Base-by-base conservation (phyloP, 768 basidiomycete species). In the Boletus tomentosulus region DNA sequence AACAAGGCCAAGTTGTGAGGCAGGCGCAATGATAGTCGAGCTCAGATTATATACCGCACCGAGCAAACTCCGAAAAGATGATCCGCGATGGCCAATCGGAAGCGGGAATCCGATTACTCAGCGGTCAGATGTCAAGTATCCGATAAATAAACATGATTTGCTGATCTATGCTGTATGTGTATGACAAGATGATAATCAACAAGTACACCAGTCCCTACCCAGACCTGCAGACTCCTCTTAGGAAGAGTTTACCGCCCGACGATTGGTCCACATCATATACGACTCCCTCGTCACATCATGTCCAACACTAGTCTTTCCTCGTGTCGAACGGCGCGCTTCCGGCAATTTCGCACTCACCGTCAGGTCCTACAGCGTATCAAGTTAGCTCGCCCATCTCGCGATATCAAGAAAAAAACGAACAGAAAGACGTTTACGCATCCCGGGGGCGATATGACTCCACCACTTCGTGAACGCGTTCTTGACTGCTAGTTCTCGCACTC, bases 251-350 rank as follows among this genome's bases (percentile, higher is more conserved):
- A 74, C 74, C 44, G 89, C 88, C 66, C 84, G 79, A 61, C 87
- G 86, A 66, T 93, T 93, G 55, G 83, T 83, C 91, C 92, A 93
- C 71, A 78, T 74, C 89, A 93, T 91, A 66, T 93, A 93, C 24
- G 89, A 85, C 65, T 92, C 89, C 63, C 89, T 81, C 31, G 78
- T 73, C 55, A 89, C 75, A 64, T 89, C 86, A 50, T 82, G 74
- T 37, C 78, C 82, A 31, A 75, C 71, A 28, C 75, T 73, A 42
- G 78, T 76, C 63, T 86, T 86, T 6, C 80, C 81, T 42, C 89
- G 84, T 22, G 84, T 78, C 66, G 88, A 92, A 38, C 90, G 86
- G 45, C 91, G 81, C 5, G 88, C 88, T 70, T 91, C 89, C 3
- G 89, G 86, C 52, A 86, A 74, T 60, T 82, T 87, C 13, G 86